Base-by-base conservation (phyloP, 805 yeast genomes). In the Spathaspora gorwiae region DNA sequence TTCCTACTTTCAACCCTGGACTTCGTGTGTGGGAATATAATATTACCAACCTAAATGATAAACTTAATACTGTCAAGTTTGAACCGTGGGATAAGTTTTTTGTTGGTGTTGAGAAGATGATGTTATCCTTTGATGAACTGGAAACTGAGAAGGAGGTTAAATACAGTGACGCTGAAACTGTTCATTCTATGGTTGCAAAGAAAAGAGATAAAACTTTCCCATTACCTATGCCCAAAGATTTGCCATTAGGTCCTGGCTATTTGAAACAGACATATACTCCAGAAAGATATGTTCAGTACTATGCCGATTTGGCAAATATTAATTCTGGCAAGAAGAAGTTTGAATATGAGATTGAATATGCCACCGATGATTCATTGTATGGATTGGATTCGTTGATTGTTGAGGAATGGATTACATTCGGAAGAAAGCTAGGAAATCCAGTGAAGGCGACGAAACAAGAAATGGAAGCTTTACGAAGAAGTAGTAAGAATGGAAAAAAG, bases 1-100 rank as follows among this genome's bases (percentile, higher is more conserved):
- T 89, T 11, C 96, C 96, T 3, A 88, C 95, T 0, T 89, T 83
- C 65, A 87, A 86, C 52, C 90, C 96, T 5, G 87, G 90, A 5
- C 57, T 88, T 49, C 72, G 96, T 51, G 81, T 88, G 2, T 88
- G 95, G 94, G 96, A 88, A 60, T 88, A 88, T 61, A 88, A 88
- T 56, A 76, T 78, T 33, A 76, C 87, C 0, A 83, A 73, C 1
- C 57, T 85, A 39, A 66, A 60, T n/a, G 54, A 57, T 33, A 34
- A 45, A 12, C 43, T 44, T 9, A 15, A 42, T 14, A 48, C n/a
- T 35, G 40, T 10, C 9, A 51, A 44, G 14, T 65, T 51, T 51
- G 70, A 69, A 47, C 73, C 84, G 6, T 86, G 94, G 94, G 73
- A 68, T 42, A 57, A 53, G 4, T 83, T 85, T 55, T 82, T 83